Evolutionary conservation across 352 stramenopile species (phyloP).

Genomic region (Pythium oligandrum): DNA sequence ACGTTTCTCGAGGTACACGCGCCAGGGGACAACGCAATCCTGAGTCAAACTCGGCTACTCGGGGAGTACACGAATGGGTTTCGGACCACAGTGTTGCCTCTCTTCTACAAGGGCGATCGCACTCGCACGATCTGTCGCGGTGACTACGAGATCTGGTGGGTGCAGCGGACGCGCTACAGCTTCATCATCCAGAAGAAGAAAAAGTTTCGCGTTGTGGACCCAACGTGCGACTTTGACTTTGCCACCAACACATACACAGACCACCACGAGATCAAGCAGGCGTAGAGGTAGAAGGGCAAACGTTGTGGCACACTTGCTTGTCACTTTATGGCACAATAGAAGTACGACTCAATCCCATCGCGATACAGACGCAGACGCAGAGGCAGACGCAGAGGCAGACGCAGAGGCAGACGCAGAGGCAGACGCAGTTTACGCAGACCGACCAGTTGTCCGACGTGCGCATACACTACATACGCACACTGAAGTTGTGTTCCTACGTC

Average conservation of each 20-base stretch:
- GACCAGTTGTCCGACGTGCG: too few relatives aligned
- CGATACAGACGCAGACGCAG: too few relatives aligned
- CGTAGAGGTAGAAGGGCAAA: too few relatives aligned
- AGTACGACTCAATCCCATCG: too few relatives aligned
- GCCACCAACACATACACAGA: slow-evolving; percentile 77
- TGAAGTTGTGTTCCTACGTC: too few relatives aligned
- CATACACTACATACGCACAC: too few relatives aligned
- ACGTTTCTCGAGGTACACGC: slow-evolving; percentile 85
- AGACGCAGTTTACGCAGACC: too few relatives aligned
- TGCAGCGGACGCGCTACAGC: slow-evolving; percentile 74
- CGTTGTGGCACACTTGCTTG: too few relatives aligned
- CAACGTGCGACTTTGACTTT: slow-evolving; percentile 76
- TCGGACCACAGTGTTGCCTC: slow-evolving; percentile 62
- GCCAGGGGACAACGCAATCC: slow-evolving; percentile 48
- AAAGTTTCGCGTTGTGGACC: slow-evolving; percentile 48
- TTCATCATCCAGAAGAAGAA: slow-evolving; percentile 85
- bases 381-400: too few relatives aligned
- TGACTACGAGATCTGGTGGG: slow-evolving; percentile 86
- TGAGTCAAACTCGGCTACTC: slow-evolving; percentile 66
- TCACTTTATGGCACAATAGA: too few relatives aligned
- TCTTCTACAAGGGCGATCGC: slow-evolving; percentile 65
- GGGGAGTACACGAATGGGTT: slow-evolving; percentile 72
- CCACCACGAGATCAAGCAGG: slow-evolving; percentile 46
- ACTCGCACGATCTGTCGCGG: slow-evolving; percentile 61
- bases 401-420: too few relatives aligned